Evolutionary conservation across 1,284 basidiomycete species (phyloP), one percentile per base, ranked within the genome.

Genomic region (Trametes sp.): DNA sequence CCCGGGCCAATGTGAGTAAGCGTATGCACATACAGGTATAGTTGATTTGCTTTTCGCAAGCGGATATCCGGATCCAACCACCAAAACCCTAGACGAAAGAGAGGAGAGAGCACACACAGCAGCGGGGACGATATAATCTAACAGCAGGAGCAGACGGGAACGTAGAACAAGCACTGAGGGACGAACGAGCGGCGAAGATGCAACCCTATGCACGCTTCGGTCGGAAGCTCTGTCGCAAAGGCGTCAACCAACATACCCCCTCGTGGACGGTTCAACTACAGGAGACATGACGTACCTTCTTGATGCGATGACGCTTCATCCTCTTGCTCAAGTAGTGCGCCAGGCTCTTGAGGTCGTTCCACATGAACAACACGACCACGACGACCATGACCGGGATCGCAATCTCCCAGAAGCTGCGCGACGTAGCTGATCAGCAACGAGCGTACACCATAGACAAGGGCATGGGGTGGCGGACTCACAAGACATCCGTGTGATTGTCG

Each of bases 351-450:
- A 90, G 74, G 69, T 91, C 88, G 4, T 77, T 72, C 65, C 76
- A 81, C 72, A 84, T 76, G 78, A 89, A 89, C 10, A 85, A 56
- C 4, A 85, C 78, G 21, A 87, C 74, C 41, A 90, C 78, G 36
- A 84, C 73, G 24, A 74, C 74, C 85, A 89, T 87, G 13, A 88
- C 76, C 0, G 88, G 89, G 4, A 87, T 65, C 0, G 87, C 84
- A 62, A 90, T 84, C 64, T 80, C 74, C 89, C 89, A 90, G 78
- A 90, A 91, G n/a, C 84, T 88, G 67, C 33, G 54, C 41, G 35
- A 46, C 28, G 28, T 11, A 41, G 13, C 16, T 41, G 2, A 14
- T 61, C 51, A 51, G 59, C 55, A 38, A 28, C 14, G 16, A 41
- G 38, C 38, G 38, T 28, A 31, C 5, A 38, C 35, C 6, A 13